phyloP scores from a whole-genome alignment of 2,329 filamentous ascomycete species.

The Fusarium heterosporum region DNA sequence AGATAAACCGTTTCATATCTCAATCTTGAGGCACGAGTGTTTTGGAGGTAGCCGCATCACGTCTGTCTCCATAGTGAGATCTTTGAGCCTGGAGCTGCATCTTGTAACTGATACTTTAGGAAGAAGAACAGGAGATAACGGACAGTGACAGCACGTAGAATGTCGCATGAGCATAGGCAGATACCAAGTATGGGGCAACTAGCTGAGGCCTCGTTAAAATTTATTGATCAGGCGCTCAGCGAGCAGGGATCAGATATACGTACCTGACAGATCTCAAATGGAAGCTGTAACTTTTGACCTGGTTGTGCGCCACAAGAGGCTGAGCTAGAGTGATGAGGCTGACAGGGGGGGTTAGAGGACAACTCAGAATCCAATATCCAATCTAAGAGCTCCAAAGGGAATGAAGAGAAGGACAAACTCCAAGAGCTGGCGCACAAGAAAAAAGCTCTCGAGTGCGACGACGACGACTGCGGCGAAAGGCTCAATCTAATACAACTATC shows the following conservation, averaged over 20 bases:
- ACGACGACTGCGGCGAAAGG: constrained; percentile 8
- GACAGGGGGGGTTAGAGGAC: constrained; percentile 35
- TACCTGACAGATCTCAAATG: constrained; percentile 10
- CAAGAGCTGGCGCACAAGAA: constrained; percentile 23
- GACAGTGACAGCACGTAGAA: not conserved
- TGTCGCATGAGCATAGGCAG: not conserved
- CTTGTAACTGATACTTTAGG: not conserved
- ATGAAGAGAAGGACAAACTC: constrained; percentile 21
- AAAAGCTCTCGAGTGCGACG: constrained; percentile 12
- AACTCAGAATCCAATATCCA: constrained; percentile 21
- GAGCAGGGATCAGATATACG: constrained; percentile 11
- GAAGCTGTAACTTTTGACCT: constrained; percentile 32
- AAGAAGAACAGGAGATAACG: not conserved
- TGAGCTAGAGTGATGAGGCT: constrained; percentile 40
- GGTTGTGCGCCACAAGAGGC: constrained; percentile 26
- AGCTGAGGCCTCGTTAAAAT: constrained; percentile 23
- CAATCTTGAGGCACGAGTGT: constrained; percentile 17
- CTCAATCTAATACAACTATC: not conserved
- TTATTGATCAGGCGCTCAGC: constrained; percentile 28
- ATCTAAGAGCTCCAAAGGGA: constrained; percentile 38
- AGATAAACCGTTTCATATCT: constrained; percentile 13
- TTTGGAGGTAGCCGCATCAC: constrained; percentile 24
- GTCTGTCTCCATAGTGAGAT: constrained; percentile 27
- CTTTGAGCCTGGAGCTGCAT: constrained; percentile 6
- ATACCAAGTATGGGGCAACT: constrained; percentile 1